Base-by-base conservation (phyloP, 2,329 filamentous ascomycete species). In the Epichloe uncinata region DNA sequence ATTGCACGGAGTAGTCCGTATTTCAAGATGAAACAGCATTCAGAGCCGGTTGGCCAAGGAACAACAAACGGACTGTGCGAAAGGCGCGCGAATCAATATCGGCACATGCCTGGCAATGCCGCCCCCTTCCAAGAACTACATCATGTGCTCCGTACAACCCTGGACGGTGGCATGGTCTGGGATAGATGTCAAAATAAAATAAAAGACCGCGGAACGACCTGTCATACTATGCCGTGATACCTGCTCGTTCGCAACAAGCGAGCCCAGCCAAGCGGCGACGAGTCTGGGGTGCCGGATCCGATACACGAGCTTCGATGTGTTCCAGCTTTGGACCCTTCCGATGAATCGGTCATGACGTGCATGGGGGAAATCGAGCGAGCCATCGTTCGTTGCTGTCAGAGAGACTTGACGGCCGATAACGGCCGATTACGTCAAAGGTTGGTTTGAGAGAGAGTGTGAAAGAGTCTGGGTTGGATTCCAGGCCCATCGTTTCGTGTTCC, bases 401-500 rank as follows among this genome's bases (percentile, higher is more conserved):
- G 26, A 30, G 30, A 30, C 26, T 30, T 30, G 26, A 30, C 8
- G 26, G 26, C 26, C 26, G 26, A 26, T 26, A 8, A 26, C 26
- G 26, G 26, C 26, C 2, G 26, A 30, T 30, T 30, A 30, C 26
- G 26, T 30, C 26, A 30, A 26, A 26, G 22, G 22, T 26, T 26
- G 22, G 22, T 26, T 26, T 26, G 26, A 30, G 26, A 30, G 22
- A 22, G 18, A 18, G 18, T 18, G 18, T 0, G 22, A 26, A n/a
- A n/a, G 6, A 30, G 26, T 30, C 26, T 30, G 26, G 9, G 30
- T 11, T 4, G 30, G 30, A 1, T 30, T 30, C 30, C 30, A 30
- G 30, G 30, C 30, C 9, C 26, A 53, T 55, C 53, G 55, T 55
- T 50, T 54, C 30, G 45, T 11, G 16, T 18, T 42, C 35, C 33